Evolutionary conservation across 257 asterid species (phyloP).

Genomic region (Fraxinus quadrangulata): DNA sequence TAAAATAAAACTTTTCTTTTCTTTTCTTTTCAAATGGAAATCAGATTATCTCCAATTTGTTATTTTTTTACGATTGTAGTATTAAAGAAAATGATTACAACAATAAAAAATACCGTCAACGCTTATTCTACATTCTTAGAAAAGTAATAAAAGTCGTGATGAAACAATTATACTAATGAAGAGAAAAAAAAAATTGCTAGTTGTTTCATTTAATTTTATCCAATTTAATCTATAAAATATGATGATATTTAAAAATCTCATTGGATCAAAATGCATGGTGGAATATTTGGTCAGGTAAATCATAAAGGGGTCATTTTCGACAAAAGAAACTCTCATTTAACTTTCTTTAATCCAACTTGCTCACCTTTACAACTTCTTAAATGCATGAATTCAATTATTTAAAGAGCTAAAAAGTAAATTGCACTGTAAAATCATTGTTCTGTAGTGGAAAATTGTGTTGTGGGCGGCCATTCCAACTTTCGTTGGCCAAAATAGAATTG

Average conservation of each 20-base stretch:
- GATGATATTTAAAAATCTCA: too few relatives aligned
- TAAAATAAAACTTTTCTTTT: not conserved
- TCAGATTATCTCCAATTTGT: too few relatives aligned
- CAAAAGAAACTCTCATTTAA: not conserved
- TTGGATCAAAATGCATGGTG: not conserved
- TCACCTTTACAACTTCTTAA: not conserved
- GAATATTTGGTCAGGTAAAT: not conserved
- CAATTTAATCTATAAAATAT: too few relatives aligned
- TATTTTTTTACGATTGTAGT: too few relatives aligned
- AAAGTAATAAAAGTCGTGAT: too few relatives aligned
- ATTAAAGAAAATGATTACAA: too few relatives aligned
- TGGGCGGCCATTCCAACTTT: not conserved
- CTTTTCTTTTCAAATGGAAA: not conserved
- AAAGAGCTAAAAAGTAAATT: too few relatives aligned
- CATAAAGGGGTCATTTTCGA: not conserved
- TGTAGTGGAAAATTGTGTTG: not conserved
- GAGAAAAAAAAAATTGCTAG: too few relatives aligned
- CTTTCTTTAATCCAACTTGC: not conserved
- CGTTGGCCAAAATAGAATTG: not conserved
- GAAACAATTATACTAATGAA: too few relatives aligned
- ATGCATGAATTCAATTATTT: not conserved
- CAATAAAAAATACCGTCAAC: too few relatives aligned
- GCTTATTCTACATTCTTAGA: too few relatives aligned
- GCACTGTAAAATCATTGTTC: not conserved
- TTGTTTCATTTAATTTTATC: too few relatives aligned